Evolutionary conservation across 305 asterid species (phyloP).

Genomic region (Withania somnifera): DNA sequence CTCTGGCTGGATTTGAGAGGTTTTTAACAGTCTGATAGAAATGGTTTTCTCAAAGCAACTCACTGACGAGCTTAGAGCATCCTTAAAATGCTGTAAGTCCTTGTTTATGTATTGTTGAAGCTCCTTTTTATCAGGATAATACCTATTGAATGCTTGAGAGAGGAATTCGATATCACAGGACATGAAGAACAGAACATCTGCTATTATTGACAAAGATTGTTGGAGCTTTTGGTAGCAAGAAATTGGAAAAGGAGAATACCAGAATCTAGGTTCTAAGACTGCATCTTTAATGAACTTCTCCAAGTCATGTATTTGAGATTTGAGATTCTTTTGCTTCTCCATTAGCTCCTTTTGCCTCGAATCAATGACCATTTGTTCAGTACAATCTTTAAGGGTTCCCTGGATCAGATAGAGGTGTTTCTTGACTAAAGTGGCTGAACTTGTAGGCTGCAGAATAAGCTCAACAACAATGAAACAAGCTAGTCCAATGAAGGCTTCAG

Average conservation of each 20-base stretch:
- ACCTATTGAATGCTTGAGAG: constrained; percentile 13
- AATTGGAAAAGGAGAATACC: constrained; percentile 58
- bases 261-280: constrained; percentile 59
- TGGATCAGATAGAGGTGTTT: constrained; percentile 20
- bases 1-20: constrained; percentile 12
- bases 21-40: constrained; percentile 3
- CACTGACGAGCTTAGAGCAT: constrained; percentile 23
- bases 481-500: constrained; percentile 53
- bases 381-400: constrained; percentile 26
- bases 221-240: constrained; percentile 41
- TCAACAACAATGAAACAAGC: constrained; percentile 40
- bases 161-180: constrained; percentile 28
- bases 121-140: constrained; percentile 15
- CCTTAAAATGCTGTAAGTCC: constrained; percentile 25
- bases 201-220: constrained; percentile 24
- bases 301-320: constrained; percentile 25
- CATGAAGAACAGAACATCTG: constrained; percentile 35
- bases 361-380: constrained; percentile 13
- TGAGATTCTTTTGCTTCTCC: constrained; percentile 21
- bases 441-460: constrained; percentile 39
- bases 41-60: constrained; percentile 17
- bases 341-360: constrained; percentile 1
- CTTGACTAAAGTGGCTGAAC: constrained; percentile 54
- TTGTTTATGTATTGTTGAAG: constrained; percentile 25
- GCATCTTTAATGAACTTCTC: constrained; percentile 30